Conservation (phyloP, 169 alveolate species). For the Plasmodium reichenowi region DNA sequence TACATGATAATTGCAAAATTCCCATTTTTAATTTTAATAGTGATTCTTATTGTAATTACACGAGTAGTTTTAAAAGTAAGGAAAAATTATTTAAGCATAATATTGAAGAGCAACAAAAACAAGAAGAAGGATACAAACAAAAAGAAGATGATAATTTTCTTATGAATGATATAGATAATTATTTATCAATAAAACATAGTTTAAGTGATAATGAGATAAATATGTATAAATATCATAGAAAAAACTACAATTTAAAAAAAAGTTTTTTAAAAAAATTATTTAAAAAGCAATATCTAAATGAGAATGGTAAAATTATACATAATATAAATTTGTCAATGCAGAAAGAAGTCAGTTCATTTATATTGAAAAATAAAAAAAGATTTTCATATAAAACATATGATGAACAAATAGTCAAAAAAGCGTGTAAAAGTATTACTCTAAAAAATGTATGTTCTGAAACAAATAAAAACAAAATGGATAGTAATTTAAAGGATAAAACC, state of each 20-base stretch:
- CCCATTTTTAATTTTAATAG: conserved; percentile 4
- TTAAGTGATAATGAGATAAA: background rate
- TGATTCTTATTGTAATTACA: background rate
- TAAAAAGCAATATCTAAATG: background rate
- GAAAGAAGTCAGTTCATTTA: no score
- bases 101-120: no score
- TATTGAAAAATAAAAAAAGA: no score
- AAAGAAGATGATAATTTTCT: background rate
- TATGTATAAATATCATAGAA: background rate
- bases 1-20: background rate
- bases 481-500: background rate
- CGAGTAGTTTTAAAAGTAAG: background rate
- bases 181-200: background rate
- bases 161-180: background rate
- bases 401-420: no score
- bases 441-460: background rate
- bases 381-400: no score
- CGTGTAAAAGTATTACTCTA: background rate
- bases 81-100: no score
- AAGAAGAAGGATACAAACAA: background rate
- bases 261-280: background rate
- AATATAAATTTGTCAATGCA: no score
- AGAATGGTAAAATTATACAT: background rate
- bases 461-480: background rate
- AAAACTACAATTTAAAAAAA: background rate